Evolutionary conservation across 148 eudicot species (phyloP), one percentile per base, ranked within the genome.

Genomic region (Beta vulgaris): DNA sequence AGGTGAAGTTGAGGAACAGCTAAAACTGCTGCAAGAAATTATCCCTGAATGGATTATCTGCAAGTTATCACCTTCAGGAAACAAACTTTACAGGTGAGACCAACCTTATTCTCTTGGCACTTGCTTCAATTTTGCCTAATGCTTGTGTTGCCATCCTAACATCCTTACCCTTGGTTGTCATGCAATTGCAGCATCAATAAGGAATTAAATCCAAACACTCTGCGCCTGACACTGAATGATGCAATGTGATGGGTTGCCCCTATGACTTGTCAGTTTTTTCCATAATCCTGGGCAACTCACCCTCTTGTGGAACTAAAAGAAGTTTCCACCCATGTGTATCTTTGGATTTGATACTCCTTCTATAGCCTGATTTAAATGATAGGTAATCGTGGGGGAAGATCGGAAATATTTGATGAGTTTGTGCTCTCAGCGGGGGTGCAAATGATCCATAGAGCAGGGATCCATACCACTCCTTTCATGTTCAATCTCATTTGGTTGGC

Each of bases 1-100:
- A 94, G 97, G 85, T 73, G 98, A 94, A 87, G 87, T 91, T 54
- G 96, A 88, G 84, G 87, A 87, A 62, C 97, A 89, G 69, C 87
- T 93, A 35, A 76, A 62, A 78, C 82, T 91, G 66, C 78, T 93
- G 84, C 85, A 84, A 80, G 98, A 93, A 84, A 79, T 88, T 19
- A 86, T 82, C 75, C 98, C 97, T 53, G 93, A 91, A 43, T 93
- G 91, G 88, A 86, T 91, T 66, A 75, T 78, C 51, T 85, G 85
- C 77, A 90, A 87, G 82, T 69, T 75, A 4, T 88, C 90, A 49
- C 80, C 86, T 19, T 87, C 83, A 12, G 91, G 91, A 59, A 89
- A 85, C 74, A 62, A 84, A 69, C 83, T 91, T 54, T 74, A 87
- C 37, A 82, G 91, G 97, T 88, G 71, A 79, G 88, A 57, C 68